A percentile compares a stretch with the other conserved stretches of the same genome.
These are phyloP conservation scores for Westerdykella aurantiaca DNA, from an alignment of 2,329 filamentous ascomycete genomes.

Conservation along the genomic window DNA sequence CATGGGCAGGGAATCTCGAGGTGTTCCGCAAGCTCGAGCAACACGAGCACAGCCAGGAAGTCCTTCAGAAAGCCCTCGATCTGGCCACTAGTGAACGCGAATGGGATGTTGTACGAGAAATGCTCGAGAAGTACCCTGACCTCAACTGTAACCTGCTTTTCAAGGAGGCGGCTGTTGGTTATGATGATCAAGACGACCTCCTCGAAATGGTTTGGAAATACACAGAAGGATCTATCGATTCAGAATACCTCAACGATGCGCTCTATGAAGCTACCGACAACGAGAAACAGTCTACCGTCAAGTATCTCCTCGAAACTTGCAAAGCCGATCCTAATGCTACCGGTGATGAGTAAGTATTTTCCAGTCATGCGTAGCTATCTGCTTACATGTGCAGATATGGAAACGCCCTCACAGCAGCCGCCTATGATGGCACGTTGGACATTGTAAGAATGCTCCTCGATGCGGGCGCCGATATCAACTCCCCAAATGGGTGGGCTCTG, in stretches of 20 bases:
- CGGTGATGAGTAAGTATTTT: constrained; percentile 1
- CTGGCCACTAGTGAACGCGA: neutral
- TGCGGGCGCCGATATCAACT: constrained; percentile 4
- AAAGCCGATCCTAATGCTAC: constrained; percentile 2
- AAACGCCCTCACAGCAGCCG: constrained; percentile 8
- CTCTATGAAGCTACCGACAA: constrained; percentile 4
- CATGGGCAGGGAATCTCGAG: neutral
- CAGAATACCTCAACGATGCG: neutral
- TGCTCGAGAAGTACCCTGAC: neutral
- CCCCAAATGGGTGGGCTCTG: constrained; percentile 1
- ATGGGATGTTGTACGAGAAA: neutral
- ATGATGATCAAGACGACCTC: constrained; percentile 1
- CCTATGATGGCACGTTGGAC: constrained; percentile 2
- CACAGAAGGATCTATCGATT: neutral
- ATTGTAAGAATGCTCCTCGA: constrained; percentile 5
- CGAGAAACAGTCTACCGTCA: constrained; percentile 3
- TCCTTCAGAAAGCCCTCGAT: neutral
- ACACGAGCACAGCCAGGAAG: neutral
- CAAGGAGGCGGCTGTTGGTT: neutral
- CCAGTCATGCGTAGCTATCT: neutral
- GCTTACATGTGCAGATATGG: neutral
- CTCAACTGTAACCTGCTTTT: constrained; percentile 1
- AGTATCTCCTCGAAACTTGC: neutral
- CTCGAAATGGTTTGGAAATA: constrained; percentile 2
- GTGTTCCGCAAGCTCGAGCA: neutral